Base-by-base conservation (phyloP, 768 basidiomycete genomes). In the Boletus fagicola region DNA sequence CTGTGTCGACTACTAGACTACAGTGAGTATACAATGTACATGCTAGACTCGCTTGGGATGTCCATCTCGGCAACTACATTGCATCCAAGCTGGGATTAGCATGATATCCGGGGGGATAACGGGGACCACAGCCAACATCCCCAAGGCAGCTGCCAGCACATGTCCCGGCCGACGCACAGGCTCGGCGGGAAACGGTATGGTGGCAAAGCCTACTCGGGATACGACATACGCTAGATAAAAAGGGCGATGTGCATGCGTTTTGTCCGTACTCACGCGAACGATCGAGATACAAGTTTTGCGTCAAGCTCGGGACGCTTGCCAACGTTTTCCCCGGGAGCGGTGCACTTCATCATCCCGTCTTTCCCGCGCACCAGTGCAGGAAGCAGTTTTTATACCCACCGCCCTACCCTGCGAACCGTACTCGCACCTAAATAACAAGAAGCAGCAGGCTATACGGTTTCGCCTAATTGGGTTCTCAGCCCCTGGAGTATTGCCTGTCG, bases 331-430 rank as follows among this genome's bases (percentile, higher is more conserved):
- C 33, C 36, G 47, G n/a, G 39, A 59, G 46, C 49, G 22, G 56
- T 51, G 57, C 51, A 45, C 40, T 1, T 40, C 49, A 6, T 24
- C 49, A 58, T 56, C 51, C 59, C 61, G 50, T 35, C 52, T 38
- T 68, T 43, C 7, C 36, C 51, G 51, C 61, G 52, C 64, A 57
- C 60, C 55, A 16, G 65, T 64, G 58, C 58, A 49, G 44, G 30
- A 44, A 15, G 15, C 20, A 35, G 10, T 20, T 16, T 36, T 28
- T 12, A 55, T 56, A 44, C 36, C 40, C 47, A 50, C 42, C 35
- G 52, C 33, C 2, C 40, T 57, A 33, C 45, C 49, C 50, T 33
- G 55, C 24, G 49, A 45, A 57, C 26, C 46, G 20, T n/a, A 36
- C 48, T 30, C 57, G 49, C 57, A 43, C 45, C 54, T 35, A 38